These are phyloP conservation scores for Samsoniella hepiali DNA, from an alignment of 2,329 filamentous ascomycete species.

Conservation along the genomic window DNA sequence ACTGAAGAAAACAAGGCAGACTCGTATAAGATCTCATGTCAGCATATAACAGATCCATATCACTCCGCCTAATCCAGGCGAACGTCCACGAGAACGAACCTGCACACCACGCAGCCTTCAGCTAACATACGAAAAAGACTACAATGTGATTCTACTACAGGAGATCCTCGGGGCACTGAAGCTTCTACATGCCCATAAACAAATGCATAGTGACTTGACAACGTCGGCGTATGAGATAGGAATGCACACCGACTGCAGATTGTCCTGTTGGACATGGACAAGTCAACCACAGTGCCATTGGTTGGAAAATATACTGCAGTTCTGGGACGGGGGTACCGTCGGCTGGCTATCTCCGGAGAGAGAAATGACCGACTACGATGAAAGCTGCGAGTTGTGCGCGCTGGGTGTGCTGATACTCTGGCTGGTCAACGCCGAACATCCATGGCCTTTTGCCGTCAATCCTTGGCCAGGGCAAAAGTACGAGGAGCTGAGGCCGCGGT, in stretches of 20 bases:
- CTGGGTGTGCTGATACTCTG: background rate
- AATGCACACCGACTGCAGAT: no score
- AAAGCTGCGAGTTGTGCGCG: background rate
- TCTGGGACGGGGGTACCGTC: background rate
- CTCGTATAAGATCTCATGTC: background rate
- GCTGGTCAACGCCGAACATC: background rate
- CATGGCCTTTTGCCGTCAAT: background rate
- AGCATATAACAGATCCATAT: background rate
- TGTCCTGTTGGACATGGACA: no score
- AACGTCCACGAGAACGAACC: conserved; percentile 4
- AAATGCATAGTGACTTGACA: no score
- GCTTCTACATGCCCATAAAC: no score
- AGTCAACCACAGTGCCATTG: no score
- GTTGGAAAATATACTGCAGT: no score
- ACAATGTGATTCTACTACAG: background rate
- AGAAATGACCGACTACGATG: background rate
- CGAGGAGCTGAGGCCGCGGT: background rate
- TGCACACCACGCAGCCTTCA: background rate
- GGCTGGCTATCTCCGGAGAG: background rate
- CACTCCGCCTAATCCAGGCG: conserved; percentile 6
- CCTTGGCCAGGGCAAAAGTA: background rate
- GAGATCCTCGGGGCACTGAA: background rate
- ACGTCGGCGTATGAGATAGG: no score
- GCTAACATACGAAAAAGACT: conserved; percentile 10
- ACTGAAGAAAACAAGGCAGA: background rate